Conservation (phyloP, 2,329 filamentous ascomycete species). For the Periconia sp. region DNA sequence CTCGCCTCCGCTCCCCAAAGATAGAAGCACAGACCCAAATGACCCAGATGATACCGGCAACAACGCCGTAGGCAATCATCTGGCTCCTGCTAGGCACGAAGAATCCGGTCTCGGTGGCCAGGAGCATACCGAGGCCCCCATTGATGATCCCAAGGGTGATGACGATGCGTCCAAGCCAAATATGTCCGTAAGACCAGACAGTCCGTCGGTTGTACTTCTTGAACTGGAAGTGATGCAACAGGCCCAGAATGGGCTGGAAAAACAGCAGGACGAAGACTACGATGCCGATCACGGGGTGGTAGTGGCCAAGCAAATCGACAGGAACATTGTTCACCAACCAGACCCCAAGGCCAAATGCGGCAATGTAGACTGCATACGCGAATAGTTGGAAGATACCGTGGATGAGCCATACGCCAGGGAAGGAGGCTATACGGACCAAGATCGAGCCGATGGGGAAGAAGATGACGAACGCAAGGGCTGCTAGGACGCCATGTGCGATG, state of each 20-base stretch:
- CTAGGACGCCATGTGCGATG: conserved; percentile 52
- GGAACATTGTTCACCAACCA: conserved; percentile 51
- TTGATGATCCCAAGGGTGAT: conserved; percentile 62
- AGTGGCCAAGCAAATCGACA: conserved; percentile 35
- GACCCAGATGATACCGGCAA: conserved; percentile 44
- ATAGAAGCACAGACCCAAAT: conserved; percentile 36
- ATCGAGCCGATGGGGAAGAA: conserved; percentile 54
- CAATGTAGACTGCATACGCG: conserved; percentile 55
- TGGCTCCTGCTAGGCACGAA: conserved; percentile 32
- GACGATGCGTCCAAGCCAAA: conserved; percentile 60
- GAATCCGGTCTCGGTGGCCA: conserved; percentile 36
- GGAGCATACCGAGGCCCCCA: conserved; percentile 56
- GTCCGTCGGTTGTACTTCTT: conserved; percentile 53
- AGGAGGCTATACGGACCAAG: conserved; percentile 48
- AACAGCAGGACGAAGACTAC: conserved; percentile 58
- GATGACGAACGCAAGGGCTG: conserved; percentile 50
- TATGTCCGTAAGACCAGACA: conserved; percentile 56
- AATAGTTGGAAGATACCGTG: conserved; percentile 56
- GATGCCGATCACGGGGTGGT: conserved; percentile 61
- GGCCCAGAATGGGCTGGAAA: conserved; percentile 60
- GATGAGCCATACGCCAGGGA: conserved; percentile 49
- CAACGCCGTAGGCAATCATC: conserved; percentile 40
- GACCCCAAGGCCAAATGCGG: conserved; percentile 59
- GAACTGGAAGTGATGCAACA: conserved; percentile 59
- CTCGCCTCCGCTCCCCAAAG: conserved; percentile 33